Base-by-base conservation (phyloP, 805 yeast species). In the Ogataea naganishii region DNA sequence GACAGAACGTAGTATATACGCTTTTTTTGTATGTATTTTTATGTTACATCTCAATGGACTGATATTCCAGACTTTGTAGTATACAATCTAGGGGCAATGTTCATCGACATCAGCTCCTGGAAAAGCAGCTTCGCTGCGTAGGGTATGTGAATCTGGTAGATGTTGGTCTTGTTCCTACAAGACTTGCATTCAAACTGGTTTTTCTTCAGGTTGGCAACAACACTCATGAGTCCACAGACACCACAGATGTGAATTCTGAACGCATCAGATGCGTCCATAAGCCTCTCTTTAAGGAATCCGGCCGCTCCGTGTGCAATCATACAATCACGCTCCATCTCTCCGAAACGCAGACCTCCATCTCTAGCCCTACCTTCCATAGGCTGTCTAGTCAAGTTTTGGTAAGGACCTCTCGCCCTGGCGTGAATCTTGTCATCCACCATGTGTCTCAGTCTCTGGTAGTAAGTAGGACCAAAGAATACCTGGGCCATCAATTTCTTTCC, bases 241-340 rank as follows among this genome's bases (percentile, higher is more conserved):
- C 97, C 98, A 67, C 99, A 92, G 18, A 92, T 80, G 55, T 92
- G 97, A 24, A 92, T 97, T 60, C 97, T 74, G 69, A 92, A 92
- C 2, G 97, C 96, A 65, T 92, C 99, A 0, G 97, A 89, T 9
- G 96, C 96, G 60, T 92, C 97, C 96, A 92, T 89, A 57, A 92
- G 68, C 58, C 99, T 74, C 64, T 92, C 99, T 60, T 89, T 86
- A 65, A 92, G 72, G 68, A 92, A 89, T 6, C 96, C 94, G 4
- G 98, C 96, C 10, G 96, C 97, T 58, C 99, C 99, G 56, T 92
- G 97, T 2, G 99, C 98, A 69, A 92, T 92, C 96, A 92, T 89
- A 80, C 99, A 92, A 71, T 92, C 99, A 68, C 99, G 84, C 64
- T 92, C 99, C 99, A 92, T 92, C 62, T 89, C 98, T 52, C 98